Evolutionary conservation across 805 yeast genomes (phyloP), one percentile per base, ranked within the genome.

Genomic region (Debaryomyces castellii): DNA sequence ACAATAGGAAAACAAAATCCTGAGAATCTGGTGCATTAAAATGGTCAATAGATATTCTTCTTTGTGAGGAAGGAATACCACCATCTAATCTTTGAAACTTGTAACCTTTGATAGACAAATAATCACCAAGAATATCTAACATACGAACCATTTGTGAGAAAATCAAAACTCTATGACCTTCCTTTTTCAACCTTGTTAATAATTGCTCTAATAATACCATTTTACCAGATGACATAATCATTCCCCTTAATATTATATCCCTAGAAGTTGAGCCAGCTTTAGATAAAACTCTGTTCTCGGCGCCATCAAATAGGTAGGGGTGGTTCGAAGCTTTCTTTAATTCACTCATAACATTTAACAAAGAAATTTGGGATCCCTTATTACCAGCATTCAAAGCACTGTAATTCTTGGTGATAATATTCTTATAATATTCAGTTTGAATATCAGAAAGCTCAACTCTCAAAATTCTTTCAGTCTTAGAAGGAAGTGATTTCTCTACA

Each of bases 141-240:
- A 94, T 90, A 56, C 97, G 76, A 22, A 94, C 99, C 99, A 94
- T 94, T 64, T 94, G 99, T 14, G 95, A 85, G 66, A 94, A 94
- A 49, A 94, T 91, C 46, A 94, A 75, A 3, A 94, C 99, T 51
- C 99, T 77, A 62, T 94, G 99, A 3, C 98, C 98, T 67, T 94
- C 99, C 60, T 87, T 86, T 50, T 83, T 81, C 60, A 94, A 75
- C 51, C 96, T 77, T 3, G 89, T 86, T 49, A 94, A 76, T 33
- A 94, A 73, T 64, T 94, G 91, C 67, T 94, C 99, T 42, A 94
- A 72, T 40, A 94, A 74, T 5, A 94, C 99, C 99, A 94, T 94
- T 63, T 94, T 94, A 57, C 99, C 99, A 6, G 96, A 88, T 14
- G 95, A 88, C 99, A 94, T 94, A 52, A 94, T 88, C 73, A 94